Evolutionary conservation across 2,329 filamentous ascomycete genomes (phyloP), one percentile per base, ranked within the genome.

Genomic region (Xylaria sp.): DNA sequence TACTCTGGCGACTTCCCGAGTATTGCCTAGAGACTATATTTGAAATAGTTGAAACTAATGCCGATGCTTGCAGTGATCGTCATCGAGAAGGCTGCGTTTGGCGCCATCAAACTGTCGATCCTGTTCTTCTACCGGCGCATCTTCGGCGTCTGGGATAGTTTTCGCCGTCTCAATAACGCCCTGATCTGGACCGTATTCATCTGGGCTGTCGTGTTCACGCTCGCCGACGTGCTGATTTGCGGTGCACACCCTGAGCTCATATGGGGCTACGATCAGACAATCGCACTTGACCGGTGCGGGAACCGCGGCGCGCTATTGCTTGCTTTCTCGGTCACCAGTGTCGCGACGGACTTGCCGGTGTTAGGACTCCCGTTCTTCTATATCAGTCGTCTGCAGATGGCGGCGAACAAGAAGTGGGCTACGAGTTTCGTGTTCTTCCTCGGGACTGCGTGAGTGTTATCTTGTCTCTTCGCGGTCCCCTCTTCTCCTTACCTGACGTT

Each of bases 31-130:
- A 15, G 25, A 25, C 25, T 13, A 25, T n/a, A 7, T 25, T 38
- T 9, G 1, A 20, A 38, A 3, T n/a, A 11, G 13, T 22, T 20
- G 25, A 27, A 27, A 36, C 49, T 55, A n/a, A 61, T 27, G 2
- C 9, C 11, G 13, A 25, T 20, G 2, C 15, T 27, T 33, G 22
- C 39, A 62, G 60, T 67, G 65, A 65, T 69, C 47, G 67, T 69
- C 1, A 69, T 69, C 22, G 67, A 69, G 42, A 69, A 69, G 47
- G 65, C 65, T n/a, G 57, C 22, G 13, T 69, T 69, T 44, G 79
- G 83, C 11, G 90, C 84, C 15, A 47, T 63, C 51, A 69, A 69
- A 36, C 25, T 69, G 11, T 69, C 67, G 0, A 59, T 69, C 57
- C n/a, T 69, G 29, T 67, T 67, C 53, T 67, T 69, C 64, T 69